Base-by-base conservation (phyloP, 257 asterid species). In the Avicennia marina region DNA sequence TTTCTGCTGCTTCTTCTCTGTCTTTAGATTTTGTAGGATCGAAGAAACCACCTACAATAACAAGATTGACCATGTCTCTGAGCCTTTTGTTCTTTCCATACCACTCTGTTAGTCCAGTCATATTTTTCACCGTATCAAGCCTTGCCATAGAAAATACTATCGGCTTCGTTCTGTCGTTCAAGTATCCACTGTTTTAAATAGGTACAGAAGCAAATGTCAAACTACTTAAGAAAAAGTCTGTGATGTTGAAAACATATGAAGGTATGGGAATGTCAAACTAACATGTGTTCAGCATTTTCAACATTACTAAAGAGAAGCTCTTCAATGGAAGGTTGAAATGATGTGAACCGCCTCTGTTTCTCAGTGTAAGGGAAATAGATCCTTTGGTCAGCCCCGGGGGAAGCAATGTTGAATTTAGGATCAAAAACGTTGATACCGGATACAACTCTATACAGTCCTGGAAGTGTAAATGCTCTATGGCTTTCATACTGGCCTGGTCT, bases 131-230 rank as follows among this genome's bases (percentile, higher is more conserved):
- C 24, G 40, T 63, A 16, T 87, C 96, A 21, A 87, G 83, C 82
- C 98, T 87, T 33, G 98, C 96, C 98, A 90, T 90, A 69, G 94
- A 75, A 84, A 90, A 90, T 31, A 90, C 80, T 12, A 90, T 75
- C 2, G 96, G 98, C 51, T 87, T 90, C 72, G 58, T 82, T 59
- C 46, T 74, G 72, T 90, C 96, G 63, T 84, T 94, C 38, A 90
- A 62, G 43, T 70, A 72, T 56, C 96, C 98, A 25, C 95, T 90
- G 81, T 75, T 53, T 31, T 20, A 6, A 26, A 1, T 12, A 4
- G 7, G 6, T n/a, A 45, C 13, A 6, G 39, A 11, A 20, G 2
- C 2, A 33, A 43, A 33, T 11, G 25, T 47, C 20, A 27, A 27
- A 55, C 4, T 33, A 13, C 2, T 27, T 8, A 22, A 9, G n/a